These are phyloP conservation scores for Sordaria brevicollis DNA, from an alignment of 495 filamentous ascomycete genomes.

Conservation along the genomic window DNA sequence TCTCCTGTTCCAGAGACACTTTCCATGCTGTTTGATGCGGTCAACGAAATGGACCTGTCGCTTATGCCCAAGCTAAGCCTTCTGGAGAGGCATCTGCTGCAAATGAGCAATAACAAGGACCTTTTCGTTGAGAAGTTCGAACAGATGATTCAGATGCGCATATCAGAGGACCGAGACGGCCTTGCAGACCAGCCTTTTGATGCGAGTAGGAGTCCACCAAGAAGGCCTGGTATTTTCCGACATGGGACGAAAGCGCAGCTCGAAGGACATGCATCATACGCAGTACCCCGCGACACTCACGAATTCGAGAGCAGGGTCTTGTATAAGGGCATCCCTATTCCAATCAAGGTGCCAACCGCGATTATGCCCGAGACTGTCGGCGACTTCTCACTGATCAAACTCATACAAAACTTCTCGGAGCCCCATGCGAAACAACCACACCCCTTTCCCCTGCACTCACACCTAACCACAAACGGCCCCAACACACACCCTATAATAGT, in stretches of 20 bases:
- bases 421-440: constrained; percentile 74
- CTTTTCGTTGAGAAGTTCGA: constrained; percentile 98
- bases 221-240: constrained; percentile 37
- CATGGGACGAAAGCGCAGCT: constrained; percentile 45
- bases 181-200: constrained; percentile 32
- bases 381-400: constrained; percentile 93
- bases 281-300: constrained; percentile 83
- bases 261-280: constrained; percentile 42
- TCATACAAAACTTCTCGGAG: constrained; percentile 85
- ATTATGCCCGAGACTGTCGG: constrained; percentile 93
- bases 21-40: constrained; percentile 78
- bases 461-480: constrained; percentile 85
- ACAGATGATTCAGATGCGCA: constrained; percentile 67
- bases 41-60: constrained; percentile 95
- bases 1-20: constrained; percentile 81
- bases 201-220: constrained; percentile 37
- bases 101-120: constrained; percentile 85
- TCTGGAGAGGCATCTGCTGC: constrained; percentile 77
- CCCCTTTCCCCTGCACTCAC: constrained; percentile 76
- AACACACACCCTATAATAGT: constrained; percentile 71
- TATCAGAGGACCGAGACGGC: constrained; percentile 40
- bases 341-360: constrained; percentile 88
- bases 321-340: constrained; percentile 91
- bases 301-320: constrained; percentile 92
- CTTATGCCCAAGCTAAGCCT: constrained; percentile 79